Evolutionary conservation across 164 flowering plant genomes (phyloP).

Genomic region (Liriodendron chinense): DNA sequence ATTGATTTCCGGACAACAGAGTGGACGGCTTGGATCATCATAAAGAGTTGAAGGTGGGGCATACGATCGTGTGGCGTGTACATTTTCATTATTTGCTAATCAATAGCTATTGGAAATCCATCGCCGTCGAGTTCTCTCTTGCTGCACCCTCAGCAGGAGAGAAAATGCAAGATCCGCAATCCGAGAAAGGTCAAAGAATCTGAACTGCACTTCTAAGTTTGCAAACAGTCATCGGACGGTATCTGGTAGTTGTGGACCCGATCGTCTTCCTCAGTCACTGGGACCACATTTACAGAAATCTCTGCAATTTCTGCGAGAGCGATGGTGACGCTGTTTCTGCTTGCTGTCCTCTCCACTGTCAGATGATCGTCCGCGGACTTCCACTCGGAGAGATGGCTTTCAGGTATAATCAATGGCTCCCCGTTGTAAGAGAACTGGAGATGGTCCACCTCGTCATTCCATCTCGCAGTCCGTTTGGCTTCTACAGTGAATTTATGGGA

Average conservation of each 20-base stretch:
- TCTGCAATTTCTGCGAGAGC: conserved; percentile 34
- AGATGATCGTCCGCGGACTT: conserved; percentile 29
- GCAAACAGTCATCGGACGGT: conserved; percentile 73
- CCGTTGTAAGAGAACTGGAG: conserved; percentile 51
- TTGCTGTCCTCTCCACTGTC: conserved; percentile 33
- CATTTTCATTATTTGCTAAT: too few species aligned
- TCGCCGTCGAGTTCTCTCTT: conserved; percentile 16
- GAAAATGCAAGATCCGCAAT: conserved; percentile 51
- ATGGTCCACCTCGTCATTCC: conserved; percentile 56
- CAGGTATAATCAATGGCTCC: conserved; percentile 28
- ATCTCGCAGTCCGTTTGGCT: conserved; percentile 38
- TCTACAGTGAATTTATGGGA: conserved; percentile 48
- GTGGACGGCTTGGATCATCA: too few species aligned
- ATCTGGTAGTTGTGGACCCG: conserved; percentile 56
- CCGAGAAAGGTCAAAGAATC: conserved; percentile 48
- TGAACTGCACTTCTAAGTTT: conserved; percentile 73
- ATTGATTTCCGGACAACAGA: too few species aligned
- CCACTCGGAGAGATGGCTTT: conserved; percentile 44
- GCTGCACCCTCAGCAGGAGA: conserved; percentile 26
- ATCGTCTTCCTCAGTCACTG: conserved; percentile 41
- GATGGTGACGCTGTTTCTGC: conserved; percentile 31
- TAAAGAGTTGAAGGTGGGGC: too few species aligned
- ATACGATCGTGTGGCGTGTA: too few species aligned
- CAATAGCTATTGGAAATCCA: too few species aligned
- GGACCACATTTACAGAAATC: conserved; percentile 40